Base-by-base conservation (phyloP, 106 monocot species). In the Agapanthus africanus region DNA sequence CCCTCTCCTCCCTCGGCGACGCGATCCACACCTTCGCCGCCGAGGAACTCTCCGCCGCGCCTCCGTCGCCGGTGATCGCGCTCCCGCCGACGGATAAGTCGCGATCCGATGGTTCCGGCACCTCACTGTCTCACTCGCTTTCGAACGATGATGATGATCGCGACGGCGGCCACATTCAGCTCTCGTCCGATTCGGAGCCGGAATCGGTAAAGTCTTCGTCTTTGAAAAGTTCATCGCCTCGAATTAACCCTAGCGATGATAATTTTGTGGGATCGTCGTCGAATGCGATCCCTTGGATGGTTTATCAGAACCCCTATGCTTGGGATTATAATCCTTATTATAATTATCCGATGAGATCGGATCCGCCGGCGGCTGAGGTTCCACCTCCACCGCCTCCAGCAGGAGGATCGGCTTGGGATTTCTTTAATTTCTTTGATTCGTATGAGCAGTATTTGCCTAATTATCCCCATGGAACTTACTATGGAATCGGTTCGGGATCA, bases 1-100 rank as follows among this genome's bases (percentile, higher is more conserved):
- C 88, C 10, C 75, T 95, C 41, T 11, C 76, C 40, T 51, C 56
- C 36, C 65, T 88, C 54, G 85, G 88, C 40, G 85, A 76, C 40
- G 81, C 85, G n/a, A 78, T 95, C 19, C 65, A 63, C n/a, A 75
- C 79, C 16, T 95, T 91, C 72, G 88, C 77, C 27, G 66, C 82
- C 65, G n/a, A n/a, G n/a, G n/a, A n/a, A n/a, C 51, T 77, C 63
- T 16, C 27, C 1, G 59, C 40, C 46, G 78, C 78, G 11, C 51
- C 81, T 7, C 67, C 76, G 0, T 83, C 88, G 22, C 79, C 90
- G 4, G 73, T 74, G 15, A 68, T 91, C 79, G 71, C 74, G 8
- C 74, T 87, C 28, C 76, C 80, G 39, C 88, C 91, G 7, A 49
- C 74, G 1, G 71, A 70, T 54, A 15, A 6, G 26, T 11, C 37